phyloP scores from a whole-genome alignment of 495 filamentous ascomycete species.

The Rusavskia elegans region DNA sequence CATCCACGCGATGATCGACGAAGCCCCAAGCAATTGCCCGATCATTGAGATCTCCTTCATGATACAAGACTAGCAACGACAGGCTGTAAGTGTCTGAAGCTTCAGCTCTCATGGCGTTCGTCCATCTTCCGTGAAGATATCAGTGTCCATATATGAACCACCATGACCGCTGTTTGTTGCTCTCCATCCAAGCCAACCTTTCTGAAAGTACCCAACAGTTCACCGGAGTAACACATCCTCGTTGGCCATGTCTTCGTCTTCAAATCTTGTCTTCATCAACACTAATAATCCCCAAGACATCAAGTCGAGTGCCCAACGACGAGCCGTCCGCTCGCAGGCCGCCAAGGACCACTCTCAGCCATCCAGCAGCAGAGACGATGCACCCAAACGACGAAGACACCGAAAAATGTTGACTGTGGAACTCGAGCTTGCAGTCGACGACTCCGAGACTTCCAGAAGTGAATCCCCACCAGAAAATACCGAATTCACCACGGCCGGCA shows the following conservation, averaged over 20 bases:
- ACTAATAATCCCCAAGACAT: slow-evolving; percentile 16
- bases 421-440: background rate
- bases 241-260: background rate
- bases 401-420: background rate
- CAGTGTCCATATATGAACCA: background rate
- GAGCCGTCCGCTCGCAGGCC: slow-evolving; percentile 18
- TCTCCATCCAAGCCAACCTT: background rate
- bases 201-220: background rate
- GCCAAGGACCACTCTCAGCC: slow-evolving; percentile 13
- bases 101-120: background rate
- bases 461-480: background rate
- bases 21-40: no score
- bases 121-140: background rate
- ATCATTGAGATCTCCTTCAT: background rate
- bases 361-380: background rate
- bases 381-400: background rate
- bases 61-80: background rate
- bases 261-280: slow-evolving; percentile 20
- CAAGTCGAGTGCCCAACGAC: slow-evolving; percentile 13
- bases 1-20: background rate
- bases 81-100: background rate
- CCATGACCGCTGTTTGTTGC: background rate
- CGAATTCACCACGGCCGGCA: slow-evolving; percentile 2
- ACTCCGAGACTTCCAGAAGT: background rate
- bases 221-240: background rate